phyloP scores from a whole-genome alignment of 805 yeast species.

The Yarrowia sp. region DNA sequence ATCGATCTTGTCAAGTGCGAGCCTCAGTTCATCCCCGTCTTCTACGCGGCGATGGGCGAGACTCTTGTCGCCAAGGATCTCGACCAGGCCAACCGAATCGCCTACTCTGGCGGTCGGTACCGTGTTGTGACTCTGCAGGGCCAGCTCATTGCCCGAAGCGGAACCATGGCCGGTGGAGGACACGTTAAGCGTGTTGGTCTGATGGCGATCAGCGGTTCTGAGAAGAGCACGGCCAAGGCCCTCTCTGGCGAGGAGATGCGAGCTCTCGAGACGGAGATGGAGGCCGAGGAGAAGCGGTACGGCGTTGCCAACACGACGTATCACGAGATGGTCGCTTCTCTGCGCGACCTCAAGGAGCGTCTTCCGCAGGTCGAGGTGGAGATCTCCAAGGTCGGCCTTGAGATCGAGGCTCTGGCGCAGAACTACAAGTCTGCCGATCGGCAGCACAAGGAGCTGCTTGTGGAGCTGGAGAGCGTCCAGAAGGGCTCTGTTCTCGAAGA shows the following conservation, averaged over 20 bases:
- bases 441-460: constrained; percentile 42
- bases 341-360: constrained; percentile 58
- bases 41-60: constrained; percentile 80
- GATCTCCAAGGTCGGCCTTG: constrained; percentile 58
- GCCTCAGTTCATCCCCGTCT: constrained; percentile 75
- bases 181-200: constrained; percentile 62
- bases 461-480: constrained; percentile 33
- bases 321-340: constrained; percentile 57
- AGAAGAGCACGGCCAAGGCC: constrained; percentile 39
- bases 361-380: constrained; percentile 67
- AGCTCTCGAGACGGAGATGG: constrained; percentile 52
- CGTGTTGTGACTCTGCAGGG: constrained; percentile 94
- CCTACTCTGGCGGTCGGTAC: constrained; percentile 76
- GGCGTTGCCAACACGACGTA: constrained; percentile 46
- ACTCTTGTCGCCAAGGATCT: constrained; percentile 82
- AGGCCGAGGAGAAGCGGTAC: constrained; percentile 53
- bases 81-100: constrained; percentile 79
- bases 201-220: constrained; percentile 47
- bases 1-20: constrained; percentile 80
- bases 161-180: constrained; percentile 98
- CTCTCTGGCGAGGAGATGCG: constrained; percentile 57
- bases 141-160: constrained; percentile 84
- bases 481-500: constrained; percentile 40
- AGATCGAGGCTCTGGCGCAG: constrained; percentile 56
- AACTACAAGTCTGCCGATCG: constrained; percentile 52